A percentile compares a stretch with the other conserved stretches of the same genome.
phyloP scores from a whole-genome alignment of 345 rosid species.

The Eutrema yunnanense region DNA sequence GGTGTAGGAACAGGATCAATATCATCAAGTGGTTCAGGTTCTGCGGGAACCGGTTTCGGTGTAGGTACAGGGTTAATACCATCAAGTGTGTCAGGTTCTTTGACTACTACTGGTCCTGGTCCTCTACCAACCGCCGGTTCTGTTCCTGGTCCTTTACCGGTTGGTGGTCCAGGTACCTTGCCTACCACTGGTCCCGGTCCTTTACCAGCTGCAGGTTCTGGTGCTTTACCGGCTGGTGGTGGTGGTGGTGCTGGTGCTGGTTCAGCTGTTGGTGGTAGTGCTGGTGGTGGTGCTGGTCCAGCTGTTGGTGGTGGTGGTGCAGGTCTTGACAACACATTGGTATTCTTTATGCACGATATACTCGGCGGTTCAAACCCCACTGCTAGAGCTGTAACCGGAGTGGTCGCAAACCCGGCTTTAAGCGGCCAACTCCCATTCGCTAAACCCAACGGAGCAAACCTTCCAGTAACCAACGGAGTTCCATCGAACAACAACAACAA shows the following conservation, averaged over 20 bases:
- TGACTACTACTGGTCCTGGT: conserved; percentile 15
- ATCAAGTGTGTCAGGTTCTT: conserved; percentile 17
- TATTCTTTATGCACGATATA: conserved; percentile 81
- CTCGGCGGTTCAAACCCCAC: conserved; percentile 73
- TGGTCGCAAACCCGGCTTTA: conserved; percentile 60
- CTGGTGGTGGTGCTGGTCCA: not conserved
- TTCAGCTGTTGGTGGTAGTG: conserved; percentile 16
- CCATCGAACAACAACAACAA: conserved; percentile 56
- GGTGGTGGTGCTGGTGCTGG: conserved; percentile 12
- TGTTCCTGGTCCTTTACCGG: conserved; percentile 20
- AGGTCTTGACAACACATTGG: conserved; percentile 31
- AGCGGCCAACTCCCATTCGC: conserved; percentile 78
- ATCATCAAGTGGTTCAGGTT: conserved; percentile 17
- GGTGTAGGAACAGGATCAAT: conserved; percentile 10
- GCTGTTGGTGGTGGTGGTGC: conserved; percentile 8
- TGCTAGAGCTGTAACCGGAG: conserved; percentile 65
- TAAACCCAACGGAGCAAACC: conserved; percentile 76
- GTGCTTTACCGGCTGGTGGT: conserved; percentile 6
- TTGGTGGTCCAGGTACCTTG: conserved; percentile 19
- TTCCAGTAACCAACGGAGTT: conserved; percentile 60
- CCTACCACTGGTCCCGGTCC: conserved; percentile 12
- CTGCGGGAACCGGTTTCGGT: conserved; percentile 8
- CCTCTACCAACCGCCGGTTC: conserved; percentile 17
- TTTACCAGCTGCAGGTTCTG: conserved; percentile 6
- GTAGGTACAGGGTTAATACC: conserved; percentile 5